A percentile compares a stretch with the other conserved stretches of the same genome.
Conservation (phyloP, 139 green algal species). For the Coelastrella sp. region DNA sequence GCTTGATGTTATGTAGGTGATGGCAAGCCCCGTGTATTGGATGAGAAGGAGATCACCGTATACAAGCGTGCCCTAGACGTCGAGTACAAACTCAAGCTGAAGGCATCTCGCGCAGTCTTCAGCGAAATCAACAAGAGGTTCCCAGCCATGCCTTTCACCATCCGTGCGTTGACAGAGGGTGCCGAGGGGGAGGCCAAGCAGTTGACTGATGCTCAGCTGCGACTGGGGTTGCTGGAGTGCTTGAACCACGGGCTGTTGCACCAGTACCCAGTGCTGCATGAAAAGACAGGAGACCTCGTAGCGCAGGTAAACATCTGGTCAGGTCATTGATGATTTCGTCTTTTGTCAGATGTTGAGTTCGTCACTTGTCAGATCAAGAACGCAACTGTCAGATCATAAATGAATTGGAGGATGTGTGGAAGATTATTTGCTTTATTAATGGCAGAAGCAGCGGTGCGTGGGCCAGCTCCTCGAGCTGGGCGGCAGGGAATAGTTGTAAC, state of each 20-base stretch:
- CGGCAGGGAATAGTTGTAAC: no score
- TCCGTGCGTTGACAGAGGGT: constrained; percentile 67
- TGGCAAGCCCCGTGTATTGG: constrained; percentile 78
- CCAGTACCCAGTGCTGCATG: constrained; percentile 96
- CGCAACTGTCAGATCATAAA: no score
- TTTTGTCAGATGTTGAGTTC: no score
- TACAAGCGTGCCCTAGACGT: constrained; percentile 97
- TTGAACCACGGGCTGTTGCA: constrained; percentile 94
- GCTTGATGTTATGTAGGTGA: constrained; percentile 66
- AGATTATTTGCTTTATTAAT: no score
- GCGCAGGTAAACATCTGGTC: constrained; percentile 70
- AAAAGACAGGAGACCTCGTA: constrained; percentile 83
- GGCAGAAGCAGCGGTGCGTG: no score
- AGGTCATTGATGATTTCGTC: no score
- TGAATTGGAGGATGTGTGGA: no score
- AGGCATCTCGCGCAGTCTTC: constrained; percentile 73
- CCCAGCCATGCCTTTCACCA: constrained; percentile 95
- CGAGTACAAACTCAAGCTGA: constrained; percentile 94
- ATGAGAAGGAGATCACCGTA: constrained; percentile 98
- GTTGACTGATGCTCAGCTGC: constrained; percentile 50
- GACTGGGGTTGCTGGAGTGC: constrained; percentile 94
- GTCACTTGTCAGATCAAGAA: no score
- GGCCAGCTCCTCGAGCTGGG: no score
- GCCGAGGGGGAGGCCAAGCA: constrained; percentile 35
- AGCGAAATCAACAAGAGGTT: constrained; percentile 81